Percentiles rank a stretch among this genome's conserved stretches.
phyloP scores from a whole-genome alignment of 78 protist genomes.

The Dictyostelium citrinum region DNA sequence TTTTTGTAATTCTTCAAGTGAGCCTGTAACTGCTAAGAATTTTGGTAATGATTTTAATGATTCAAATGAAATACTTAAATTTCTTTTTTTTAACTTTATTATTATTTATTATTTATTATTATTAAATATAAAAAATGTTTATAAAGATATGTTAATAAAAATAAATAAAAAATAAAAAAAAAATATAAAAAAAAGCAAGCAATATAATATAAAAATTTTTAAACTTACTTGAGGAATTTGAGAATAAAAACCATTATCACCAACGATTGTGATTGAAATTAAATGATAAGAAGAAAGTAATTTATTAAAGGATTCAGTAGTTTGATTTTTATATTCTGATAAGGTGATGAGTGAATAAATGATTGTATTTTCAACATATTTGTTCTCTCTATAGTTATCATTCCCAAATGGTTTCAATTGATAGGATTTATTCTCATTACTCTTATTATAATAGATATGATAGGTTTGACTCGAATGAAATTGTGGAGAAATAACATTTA shows the following conservation, averaged over 20 bases:
- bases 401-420: constrained; percentile 2
- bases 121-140: too few relatives aligned
- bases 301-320: not conserved
- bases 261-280: constrained; percentile 57
- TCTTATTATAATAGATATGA: not conserved
- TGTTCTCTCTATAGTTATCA: constrained; percentile 32
- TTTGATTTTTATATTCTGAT: not conserved
- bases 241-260: constrained; percentile 89
- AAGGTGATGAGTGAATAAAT: constrained; percentile 6
- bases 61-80: constrained; percentile 35
- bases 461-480: constrained; percentile 55
- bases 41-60: constrained; percentile 67
- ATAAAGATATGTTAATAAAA: too few relatives aligned
- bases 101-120: too few relatives aligned
- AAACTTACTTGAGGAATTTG: constrained; percentile 78
- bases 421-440: not conserved
- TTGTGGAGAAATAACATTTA: constrained; percentile 71
- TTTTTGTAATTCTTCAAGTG: constrained; percentile 74
- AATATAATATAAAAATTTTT: too few relatives aligned
- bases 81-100: constrained; percentile 35
- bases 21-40: not conserved
- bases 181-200: too few relatives aligned
- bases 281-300: not conserved
- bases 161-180: too few relatives aligned
- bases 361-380: constrained; percentile 61